phyloP scores from a whole-genome alignment of 1,284 basidiomycete genomes.

The Fomitopsis palustris region DNA sequence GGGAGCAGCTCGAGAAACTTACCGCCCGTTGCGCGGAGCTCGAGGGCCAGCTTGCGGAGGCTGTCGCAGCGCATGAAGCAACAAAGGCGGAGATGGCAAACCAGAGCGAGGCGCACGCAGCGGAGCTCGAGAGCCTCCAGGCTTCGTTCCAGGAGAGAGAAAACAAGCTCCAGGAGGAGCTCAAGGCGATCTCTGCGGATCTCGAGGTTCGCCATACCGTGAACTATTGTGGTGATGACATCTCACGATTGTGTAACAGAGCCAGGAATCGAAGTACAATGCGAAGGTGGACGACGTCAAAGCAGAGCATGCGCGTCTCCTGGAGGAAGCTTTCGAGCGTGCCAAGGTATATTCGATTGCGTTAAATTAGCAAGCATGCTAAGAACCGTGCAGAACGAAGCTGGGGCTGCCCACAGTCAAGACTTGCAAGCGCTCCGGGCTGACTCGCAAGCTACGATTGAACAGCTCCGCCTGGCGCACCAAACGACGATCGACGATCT shows the following conservation, averaged over 20 bases:
- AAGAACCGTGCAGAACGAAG: constrained; percentile 50
- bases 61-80: constrained; percentile 45
- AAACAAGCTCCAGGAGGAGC: constrained; percentile 55
- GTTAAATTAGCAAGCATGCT: background rate
- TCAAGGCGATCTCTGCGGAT: constrained; percentile 53
- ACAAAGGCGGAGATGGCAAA: constrained; percentile 28
- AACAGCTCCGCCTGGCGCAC: constrained; percentile 64
- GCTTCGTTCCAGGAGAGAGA: constrained; percentile 44
- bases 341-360: constrained; percentile 55
- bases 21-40: constrained; percentile 43
- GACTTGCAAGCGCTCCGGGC: constrained; percentile 69
- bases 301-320: constrained; percentile 58
- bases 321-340: constrained; percentile 69
- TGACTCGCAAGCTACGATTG: constrained; percentile 60
- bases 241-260: constrained; percentile 34
- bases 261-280: constrained; percentile 65
- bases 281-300: constrained; percentile 64
- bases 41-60: constrained; percentile 42
- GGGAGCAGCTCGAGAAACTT: constrained; percentile 44
- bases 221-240: background rate
- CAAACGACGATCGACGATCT: constrained; percentile 55
- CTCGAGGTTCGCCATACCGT: constrained; percentile 48
- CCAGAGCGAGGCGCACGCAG: constrained; percentile 33
- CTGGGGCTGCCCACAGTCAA: constrained; percentile 58
- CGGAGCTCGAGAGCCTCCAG: constrained; percentile 48